These are phyloP conservation scores for Fusarium sp. DNA, from an alignment of 2,329 filamentous ascomycete genomes.

Conservation along the genomic window DNA sequence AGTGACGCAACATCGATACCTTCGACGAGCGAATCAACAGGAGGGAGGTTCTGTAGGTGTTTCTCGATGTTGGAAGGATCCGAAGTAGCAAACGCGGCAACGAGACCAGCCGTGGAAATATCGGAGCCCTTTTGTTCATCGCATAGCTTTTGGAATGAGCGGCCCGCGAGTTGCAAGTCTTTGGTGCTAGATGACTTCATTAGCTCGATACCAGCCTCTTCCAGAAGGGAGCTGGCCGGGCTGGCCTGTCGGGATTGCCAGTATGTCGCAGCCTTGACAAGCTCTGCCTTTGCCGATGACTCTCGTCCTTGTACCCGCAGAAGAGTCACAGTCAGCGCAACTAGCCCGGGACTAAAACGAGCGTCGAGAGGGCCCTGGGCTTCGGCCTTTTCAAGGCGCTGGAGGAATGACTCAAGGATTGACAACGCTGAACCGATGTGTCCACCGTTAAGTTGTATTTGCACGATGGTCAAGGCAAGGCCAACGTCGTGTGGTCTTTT, in stretches of 20 bases:
- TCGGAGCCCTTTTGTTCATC: slow-evolving; percentile 73
- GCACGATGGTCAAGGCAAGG: slow-evolving; percentile 80
- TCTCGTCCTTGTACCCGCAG: slow-evolving; percentile 82
- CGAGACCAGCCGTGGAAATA: slow-evolving; percentile 81
- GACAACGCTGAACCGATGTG: slow-evolving; percentile 79
- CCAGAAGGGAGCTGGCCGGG: slow-evolving; percentile 72
- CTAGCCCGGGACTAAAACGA: slow-evolving; percentile 84
- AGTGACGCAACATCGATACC: slow-evolving; percentile 71
- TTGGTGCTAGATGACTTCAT: slow-evolving; percentile 77
- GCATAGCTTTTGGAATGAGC: slow-evolving; percentile 82
- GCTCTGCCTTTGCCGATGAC: slow-evolving; percentile 74
- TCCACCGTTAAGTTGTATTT: slow-evolving; percentile 79
- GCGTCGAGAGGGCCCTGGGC: slow-evolving; percentile 70
- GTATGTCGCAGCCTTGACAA: slow-evolving; percentile 82
- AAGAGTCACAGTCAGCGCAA: slow-evolving; percentile 82
- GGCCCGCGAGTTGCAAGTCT: slow-evolving; percentile 76
- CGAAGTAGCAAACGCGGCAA: slow-evolving; percentile 79
- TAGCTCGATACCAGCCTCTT: slow-evolving; percentile 84
- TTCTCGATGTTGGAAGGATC: slow-evolving; percentile 66
- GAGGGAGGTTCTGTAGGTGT: slow-evolving; percentile 67
- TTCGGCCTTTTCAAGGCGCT: slow-evolving; percentile 72
- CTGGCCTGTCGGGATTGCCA: slow-evolving; percentile 73
- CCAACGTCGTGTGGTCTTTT: slow-evolving; percentile 84
- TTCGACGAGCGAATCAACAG: slow-evolving; percentile 69
- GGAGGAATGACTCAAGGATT: slow-evolving; percentile 81